These are phyloP conservation scores for Sporothrix humicola DNA, from an alignment of 2,329 filamentous ascomycete genomes.

Conservation along the genomic window DNA sequence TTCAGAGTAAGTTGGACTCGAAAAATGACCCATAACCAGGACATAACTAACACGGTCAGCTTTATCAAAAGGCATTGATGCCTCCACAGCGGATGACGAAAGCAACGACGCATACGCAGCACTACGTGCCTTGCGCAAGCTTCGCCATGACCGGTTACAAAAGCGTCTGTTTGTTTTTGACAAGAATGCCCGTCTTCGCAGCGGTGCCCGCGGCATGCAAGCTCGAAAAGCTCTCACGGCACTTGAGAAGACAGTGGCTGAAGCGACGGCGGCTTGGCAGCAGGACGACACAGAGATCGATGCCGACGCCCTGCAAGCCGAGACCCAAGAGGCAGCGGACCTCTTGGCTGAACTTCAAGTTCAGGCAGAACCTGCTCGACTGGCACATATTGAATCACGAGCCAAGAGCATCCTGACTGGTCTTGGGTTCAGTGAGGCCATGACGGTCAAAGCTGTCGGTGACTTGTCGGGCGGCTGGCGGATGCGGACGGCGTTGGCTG, in stretches of 20 bases:
- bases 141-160: slow-evolving; percentile 67
- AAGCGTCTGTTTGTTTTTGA: slow-evolving; percentile 70
- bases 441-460: slow-evolving; percentile 48
- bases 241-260: slow-evolving; percentile 69
- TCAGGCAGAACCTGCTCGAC: slow-evolving; percentile 68
- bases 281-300: slow-evolving; percentile 64
- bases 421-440: slow-evolving; percentile 34
- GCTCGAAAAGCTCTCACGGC: slow-evolving; percentile 76
- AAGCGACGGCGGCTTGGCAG: slow-evolving; percentile 60
- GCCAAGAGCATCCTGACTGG: slow-evolving; percentile 55
- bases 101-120: slow-evolving; percentile 54
- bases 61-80: slow-evolving; percentile 28
- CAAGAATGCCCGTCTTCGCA: slow-evolving; percentile 75
- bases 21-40: background rate
- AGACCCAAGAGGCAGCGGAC: slow-evolving; percentile 72
- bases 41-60: background rate
- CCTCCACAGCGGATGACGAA: slow-evolving; percentile 23
- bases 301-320: slow-evolving; percentile 61
- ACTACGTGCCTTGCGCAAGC: slow-evolving; percentile 63
- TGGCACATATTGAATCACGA: slow-evolving; percentile 56
- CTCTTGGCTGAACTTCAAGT: slow-evolving; percentile 72
- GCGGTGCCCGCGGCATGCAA: slow-evolving; percentile 74
- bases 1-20: slow-evolving; percentile 41
- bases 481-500: slow-evolving; percentile 71
- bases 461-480: slow-evolving; percentile 77